Evolutionary conservation across 768 basidiomycete species (phyloP).

Genomic region (Rhodotorula taiwanensis): DNA sequence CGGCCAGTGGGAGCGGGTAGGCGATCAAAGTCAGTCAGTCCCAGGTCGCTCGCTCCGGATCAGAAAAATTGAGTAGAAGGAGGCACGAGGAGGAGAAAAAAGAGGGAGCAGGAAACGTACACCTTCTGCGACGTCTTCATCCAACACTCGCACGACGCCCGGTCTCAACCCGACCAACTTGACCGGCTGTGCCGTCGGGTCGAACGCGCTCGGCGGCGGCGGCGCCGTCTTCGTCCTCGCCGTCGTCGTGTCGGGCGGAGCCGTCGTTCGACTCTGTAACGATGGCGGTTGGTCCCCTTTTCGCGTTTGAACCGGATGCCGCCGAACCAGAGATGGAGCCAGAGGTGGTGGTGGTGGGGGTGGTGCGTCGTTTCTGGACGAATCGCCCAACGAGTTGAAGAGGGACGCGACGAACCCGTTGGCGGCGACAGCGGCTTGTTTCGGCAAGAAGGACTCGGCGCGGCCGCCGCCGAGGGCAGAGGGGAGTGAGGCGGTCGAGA

Average conservation of each 20-base stretch:
- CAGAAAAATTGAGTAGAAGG: not conserved
- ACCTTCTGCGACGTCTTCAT: slow-evolving; percentile 30
- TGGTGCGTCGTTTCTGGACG: too few relatives aligned
- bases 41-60: too few relatives aligned
- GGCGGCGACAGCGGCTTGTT: too few relatives aligned
- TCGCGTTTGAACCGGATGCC: not conserved
- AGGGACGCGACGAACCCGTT: too few relatives aligned
- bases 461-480: too few relatives aligned
- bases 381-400: too few relatives aligned
- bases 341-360: not conserved
- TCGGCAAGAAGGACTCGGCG: too few relatives aligned
- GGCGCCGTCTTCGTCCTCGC: not conserved
- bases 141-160: slow-evolving; percentile 21
- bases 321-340: not conserved
- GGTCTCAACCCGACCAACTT: slow-evolving; percentile 17
- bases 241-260: not conserved
- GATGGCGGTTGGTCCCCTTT: too few relatives aligned
- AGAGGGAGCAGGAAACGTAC: slow-evolving; percentile 5
- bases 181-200: slow-evolving; percentile 30
- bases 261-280: not conserved
- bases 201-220: not conserved
- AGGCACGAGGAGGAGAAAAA: not conserved
- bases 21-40: not conserved
- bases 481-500: too few relatives aligned
- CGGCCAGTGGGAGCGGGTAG: not conserved